Evolutionary conservation across 1,139 yeast species (phyloP), one percentile per base, ranked within the genome.

Genomic region (Meyerozyma sp.): DNA sequence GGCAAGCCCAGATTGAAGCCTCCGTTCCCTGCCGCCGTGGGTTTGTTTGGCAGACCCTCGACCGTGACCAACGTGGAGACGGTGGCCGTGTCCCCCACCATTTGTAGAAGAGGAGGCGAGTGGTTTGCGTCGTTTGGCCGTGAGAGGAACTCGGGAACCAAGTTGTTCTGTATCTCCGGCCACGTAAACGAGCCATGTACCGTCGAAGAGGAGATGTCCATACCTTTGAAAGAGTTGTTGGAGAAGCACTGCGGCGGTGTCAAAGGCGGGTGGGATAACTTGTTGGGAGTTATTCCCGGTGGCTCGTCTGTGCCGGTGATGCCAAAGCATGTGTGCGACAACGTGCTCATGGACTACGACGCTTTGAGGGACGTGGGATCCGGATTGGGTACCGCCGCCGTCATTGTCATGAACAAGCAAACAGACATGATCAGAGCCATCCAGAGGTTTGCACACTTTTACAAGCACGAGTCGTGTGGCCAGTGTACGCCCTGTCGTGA

Each of bases 401-500:
- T 87, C 46, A 87, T 87, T 65, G 95, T 87, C 46, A 81, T 87
- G 88, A 84, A 86, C 71, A 84, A 86, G 71, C 80, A 82, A 57
- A 84, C 94, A 36, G 95, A 87, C 62, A 78, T 87, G 46, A 80
- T 87, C 48, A 79, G 89, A 54, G 94, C 93, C 51, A 87, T 87
- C 61, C 94, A 88, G 66, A 78, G 95, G 65, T 79, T 88, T 57
- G 66, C 91, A 39, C 80, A 84, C 43, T 87, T 87, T 64, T 88
- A 86, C 72, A 85, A 84, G 70, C 95, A 87, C 66, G 95, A 87
- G 73, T 84, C 94, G 9, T 87, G 95, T 70, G 95, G 95, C 49
- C 95, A 87, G 70, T 87, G 95, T 73, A 87, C 96, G 13, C 96
- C 96, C 47, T 88, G 96, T 70, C 82, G 96, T 66, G 96, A 88